phyloP scores from a whole-genome alignment of 2,329 filamentous ascomycete species.

The Talaromyces sp. region DNA sequence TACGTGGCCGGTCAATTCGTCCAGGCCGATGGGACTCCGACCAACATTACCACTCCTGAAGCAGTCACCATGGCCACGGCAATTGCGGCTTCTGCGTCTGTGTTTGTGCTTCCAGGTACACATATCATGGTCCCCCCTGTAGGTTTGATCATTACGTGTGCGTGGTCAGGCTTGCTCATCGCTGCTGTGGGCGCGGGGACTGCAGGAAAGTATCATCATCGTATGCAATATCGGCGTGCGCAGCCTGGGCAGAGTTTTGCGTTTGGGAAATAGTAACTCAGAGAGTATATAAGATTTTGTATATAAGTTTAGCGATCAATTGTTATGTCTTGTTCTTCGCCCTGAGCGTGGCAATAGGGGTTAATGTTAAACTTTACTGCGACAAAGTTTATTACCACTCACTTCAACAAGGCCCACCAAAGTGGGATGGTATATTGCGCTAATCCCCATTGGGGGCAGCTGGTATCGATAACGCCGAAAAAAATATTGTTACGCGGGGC shows the following conservation, averaged over 20 bases:
- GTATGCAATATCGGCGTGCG: slow-evolving; percentile 25
- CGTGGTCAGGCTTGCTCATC: slow-evolving; percentile 28
- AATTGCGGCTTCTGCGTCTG: slow-evolving; percentile 17
- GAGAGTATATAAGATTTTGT: neutral
- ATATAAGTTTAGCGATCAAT: neutral
- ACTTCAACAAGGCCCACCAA: neutral
- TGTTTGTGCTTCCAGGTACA: slow-evolving; percentile 28
- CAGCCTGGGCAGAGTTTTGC: slow-evolving; percentile 1
- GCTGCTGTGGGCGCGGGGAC: slow-evolving; percentile 28
- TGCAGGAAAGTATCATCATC: slow-evolving; percentile 24
- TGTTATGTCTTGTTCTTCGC: too few species aligned
- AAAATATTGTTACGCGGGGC: slow-evolving; percentile 8
- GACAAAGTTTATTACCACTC: neutral
- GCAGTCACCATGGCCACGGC: slow-evolving; percentile 17
- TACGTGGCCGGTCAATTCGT: slow-evolving; percentile 30
- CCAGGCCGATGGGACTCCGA: slow-evolving; percentile 15
- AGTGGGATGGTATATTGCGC: neutral
- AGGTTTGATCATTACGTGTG: slow-evolving; percentile 26
- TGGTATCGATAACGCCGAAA: slow-evolving; percentile 8
- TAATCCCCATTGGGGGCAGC: slow-evolving; percentile 2
- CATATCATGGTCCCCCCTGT: slow-evolving; percentile 25
- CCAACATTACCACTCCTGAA: slow-evolving; percentile 20
- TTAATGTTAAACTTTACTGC: neutral
- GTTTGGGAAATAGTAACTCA: neutral
- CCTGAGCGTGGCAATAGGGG: neutral